Evolutionary conservation across 108 stramenopile genomes (phyloP), one percentile per base, ranked within the genome.

Genomic region (Fistulifera pelliculosa): DNA sequence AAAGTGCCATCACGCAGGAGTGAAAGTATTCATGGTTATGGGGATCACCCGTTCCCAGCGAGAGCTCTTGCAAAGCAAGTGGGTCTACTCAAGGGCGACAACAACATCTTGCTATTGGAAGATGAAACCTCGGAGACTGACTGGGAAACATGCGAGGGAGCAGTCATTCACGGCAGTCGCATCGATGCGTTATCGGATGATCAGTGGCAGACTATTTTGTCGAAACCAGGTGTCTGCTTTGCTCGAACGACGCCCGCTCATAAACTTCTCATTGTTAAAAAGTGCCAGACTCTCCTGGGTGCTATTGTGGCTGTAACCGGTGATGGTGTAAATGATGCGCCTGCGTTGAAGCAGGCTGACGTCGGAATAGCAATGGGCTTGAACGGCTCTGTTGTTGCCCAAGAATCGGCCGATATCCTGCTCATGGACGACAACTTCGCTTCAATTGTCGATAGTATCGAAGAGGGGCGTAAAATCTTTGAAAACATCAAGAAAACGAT

Each of bases 291-390:
- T 63, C 60, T 64, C 21, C 42, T 56, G 55, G 81, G 75, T 26
- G 68, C 78, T 51, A 83, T 94, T 19, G 78, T 87, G 44, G 94
- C 93, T 28, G 90, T 95, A 86, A 96, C 94, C 13, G 96, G 94
- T 6, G 95, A 95, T 62, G 95, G 96, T n/a, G 90, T 93, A 18
- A 97, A 97, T 62, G 96, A 97, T 73, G 95, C 91, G 12, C 95
- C 94, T 8, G 95, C 96, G 12, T 79, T 96, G 25, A 78, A 90
- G 61, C 88, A 86, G 14, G 18, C 94, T 17, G 96, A 98, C 71
- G 78, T 98, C n/a, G 96, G 96, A 0, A 88, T 96, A 18, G 94
- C 98, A 6, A 97, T 99, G 96, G 97, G 97, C 7, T 41, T 41
- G 40, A 71, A 77, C 28, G 98, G 98, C 7, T 94, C 98, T 22